Conservation (phyloP, 352 stramenopile species). For the Globisporangium okanoganense region DNA sequence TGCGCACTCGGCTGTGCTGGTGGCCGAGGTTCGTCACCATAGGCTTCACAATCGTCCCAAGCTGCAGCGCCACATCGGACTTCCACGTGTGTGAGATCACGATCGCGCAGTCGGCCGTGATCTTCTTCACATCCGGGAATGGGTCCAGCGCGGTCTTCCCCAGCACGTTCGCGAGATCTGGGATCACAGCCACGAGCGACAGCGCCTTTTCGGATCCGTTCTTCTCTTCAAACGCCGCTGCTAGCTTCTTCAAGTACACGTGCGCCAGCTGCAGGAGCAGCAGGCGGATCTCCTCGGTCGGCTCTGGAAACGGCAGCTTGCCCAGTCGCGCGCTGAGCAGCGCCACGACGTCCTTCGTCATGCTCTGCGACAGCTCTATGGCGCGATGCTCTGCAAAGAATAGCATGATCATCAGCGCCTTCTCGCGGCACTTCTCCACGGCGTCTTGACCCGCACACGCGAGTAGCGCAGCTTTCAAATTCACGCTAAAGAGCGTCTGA, state of each 20-base stretch:
- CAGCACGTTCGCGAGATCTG: constrained; percentile 63
- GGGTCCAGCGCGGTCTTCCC: constrained; percentile 67
- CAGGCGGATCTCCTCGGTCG: constrained; percentile 80
- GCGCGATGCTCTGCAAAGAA: constrained; percentile 50
- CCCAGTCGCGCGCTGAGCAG: constrained; percentile 54
- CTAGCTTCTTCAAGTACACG: constrained; percentile 52
- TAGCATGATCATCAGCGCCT: constrained; percentile 52
- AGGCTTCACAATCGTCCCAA: constrained; percentile 61
- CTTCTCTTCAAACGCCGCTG: constrained; percentile 6
- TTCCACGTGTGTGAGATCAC: constrained; percentile 50
- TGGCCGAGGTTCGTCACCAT: constrained; percentile 70
- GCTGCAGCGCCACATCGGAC: constrained; percentile 56
- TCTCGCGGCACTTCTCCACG: constrained; percentile 80
- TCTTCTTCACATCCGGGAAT: constrained; percentile 83
- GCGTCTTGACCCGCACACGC: constrained; percentile 39
- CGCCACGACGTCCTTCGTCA: constrained; percentile 44
- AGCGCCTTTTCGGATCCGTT: constrained; percentile 3
- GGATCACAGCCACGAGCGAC: constrained; percentile 53
- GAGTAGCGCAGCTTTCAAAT: constrained; percentile 49
- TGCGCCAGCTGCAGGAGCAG: constrained; percentile 58
- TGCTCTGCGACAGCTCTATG: constrained; percentile 32
- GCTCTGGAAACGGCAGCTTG: constrained; percentile 73
- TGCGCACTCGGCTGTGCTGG: constrained; percentile 78
- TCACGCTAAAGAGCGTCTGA: constrained; percentile 32
- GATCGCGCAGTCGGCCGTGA: constrained; percentile 58